Percentiles rank a stretch among this genome's conserved stretches.
phyloP scores from a whole-genome alignment of 2,329 filamentous ascomycete genomes.

The Penicillium crustosum region DNA sequence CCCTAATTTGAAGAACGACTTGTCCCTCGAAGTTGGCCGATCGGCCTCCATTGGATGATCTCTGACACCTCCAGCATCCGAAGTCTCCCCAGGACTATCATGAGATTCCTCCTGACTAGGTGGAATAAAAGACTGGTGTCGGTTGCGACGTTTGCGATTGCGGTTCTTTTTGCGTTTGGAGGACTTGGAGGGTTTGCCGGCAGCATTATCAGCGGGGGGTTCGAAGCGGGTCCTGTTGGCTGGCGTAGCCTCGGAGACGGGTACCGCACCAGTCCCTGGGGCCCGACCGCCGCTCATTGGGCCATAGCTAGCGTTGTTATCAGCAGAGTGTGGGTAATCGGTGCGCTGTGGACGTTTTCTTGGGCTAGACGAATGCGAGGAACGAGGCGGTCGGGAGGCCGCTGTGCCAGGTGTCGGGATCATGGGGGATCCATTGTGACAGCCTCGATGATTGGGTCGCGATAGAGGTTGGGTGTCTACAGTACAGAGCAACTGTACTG shows the following conservation, averaged over 20 bases:
- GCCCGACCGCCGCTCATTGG: slow-evolving; percentile 21
- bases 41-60: slow-evolving; percentile 33
- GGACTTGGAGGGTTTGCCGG: slow-evolving; percentile 26
- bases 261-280: slow-evolving; percentile 13
- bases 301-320: slow-evolving; percentile 20
- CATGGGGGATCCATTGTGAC: slow-evolving; percentile 16
- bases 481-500: not conserved
- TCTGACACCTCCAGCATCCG: slow-evolving; percentile 38
- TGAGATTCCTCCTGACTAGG: slow-evolving; percentile 56
- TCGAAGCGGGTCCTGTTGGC: slow-evolving; percentile 22
- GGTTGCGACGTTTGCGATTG: slow-evolving; percentile 74
- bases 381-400: slow-evolving; percentile 8
- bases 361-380: slow-evolving; percentile 17
- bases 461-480: not conserved
- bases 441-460: not conserved
- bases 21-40: slow-evolving; percentile 26
- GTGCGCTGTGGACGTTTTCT: slow-evolving; percentile 14
- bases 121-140: slow-evolving; percentile 75
- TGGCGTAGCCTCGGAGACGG: slow-evolving; percentile 17
- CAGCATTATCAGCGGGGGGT: slow-evolving; percentile 21
- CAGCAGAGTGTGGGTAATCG: slow-evolving; percentile 23
- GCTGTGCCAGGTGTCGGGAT: slow-evolving; percentile 12
- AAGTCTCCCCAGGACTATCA: slow-evolving; percentile 51
- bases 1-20: slow-evolving; percentile 55
- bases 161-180: slow-evolving; percentile 64